Evolutionary conservation across 306 rosid species (phyloP).

Genomic region (Gastrolobium bilobum): DNA sequence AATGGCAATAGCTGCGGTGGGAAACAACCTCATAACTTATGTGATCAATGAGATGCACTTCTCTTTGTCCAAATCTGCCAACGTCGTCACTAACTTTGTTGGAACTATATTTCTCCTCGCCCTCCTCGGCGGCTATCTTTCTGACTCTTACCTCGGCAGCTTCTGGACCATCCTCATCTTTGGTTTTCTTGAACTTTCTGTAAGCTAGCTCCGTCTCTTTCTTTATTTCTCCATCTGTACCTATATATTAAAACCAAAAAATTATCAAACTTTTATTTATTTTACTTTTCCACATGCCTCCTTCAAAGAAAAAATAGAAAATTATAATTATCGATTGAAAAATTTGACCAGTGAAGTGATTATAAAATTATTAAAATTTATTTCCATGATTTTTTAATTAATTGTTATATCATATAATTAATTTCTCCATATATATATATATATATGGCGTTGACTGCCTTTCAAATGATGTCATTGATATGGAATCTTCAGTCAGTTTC

Average conservation of each 20-base stretch:
- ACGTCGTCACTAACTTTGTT: constrained; percentile 92
- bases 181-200: constrained; percentile 91
- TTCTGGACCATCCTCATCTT: constrained; percentile 98
- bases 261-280: no score
- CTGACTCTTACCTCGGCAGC: constrained; percentile 94
- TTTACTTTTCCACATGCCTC: no score
- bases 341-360: no score
- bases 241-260: no score
- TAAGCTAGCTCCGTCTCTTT: constrained; percentile 34
- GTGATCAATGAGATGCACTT: constrained; percentile 93
- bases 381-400: no score
- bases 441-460: not conserved
- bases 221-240: not conserved
- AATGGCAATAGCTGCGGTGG: constrained; percentile 98
- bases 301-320: no score
- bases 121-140: constrained; percentile 92
- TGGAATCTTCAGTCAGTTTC: not conserved
- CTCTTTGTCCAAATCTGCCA: constrained; percentile 83
- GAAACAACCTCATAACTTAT: constrained; percentile 98
- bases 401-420: no score
- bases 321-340: no score
- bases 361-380: no score
- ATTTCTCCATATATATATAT: not conserved
- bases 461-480: not conserved
- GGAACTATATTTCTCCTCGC: constrained; percentile 92